Conservation (phyloP, 495 filamentous ascomycete species). For the Chaetomidium leptoderma region DNA sequence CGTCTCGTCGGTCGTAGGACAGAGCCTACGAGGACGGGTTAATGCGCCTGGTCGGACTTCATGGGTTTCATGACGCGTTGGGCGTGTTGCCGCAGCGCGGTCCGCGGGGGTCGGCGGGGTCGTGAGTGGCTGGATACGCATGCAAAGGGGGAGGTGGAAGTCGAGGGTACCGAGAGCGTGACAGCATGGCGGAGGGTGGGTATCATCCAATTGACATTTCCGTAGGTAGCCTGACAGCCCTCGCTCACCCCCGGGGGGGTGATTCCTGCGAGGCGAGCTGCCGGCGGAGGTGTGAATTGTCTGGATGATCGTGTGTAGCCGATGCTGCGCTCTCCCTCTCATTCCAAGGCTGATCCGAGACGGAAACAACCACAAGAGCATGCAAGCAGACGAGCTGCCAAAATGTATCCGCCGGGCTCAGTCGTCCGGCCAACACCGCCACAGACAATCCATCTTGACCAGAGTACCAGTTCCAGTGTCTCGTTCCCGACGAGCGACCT, state of each 20-base stretch:
- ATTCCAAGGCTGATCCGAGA: constrained; percentile 15
- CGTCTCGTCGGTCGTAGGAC: constrained; percentile 57
- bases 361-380: constrained; percentile 15
- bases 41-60: constrained; percentile 65
- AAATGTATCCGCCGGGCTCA: constrained; percentile 12
- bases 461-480: constrained; percentile 58
- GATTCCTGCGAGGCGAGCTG: constrained; percentile 45
- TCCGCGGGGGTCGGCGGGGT: constrained; percentile 30
- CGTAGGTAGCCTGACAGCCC: constrained; percentile 36
- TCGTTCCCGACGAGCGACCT: constrained; percentile 58
- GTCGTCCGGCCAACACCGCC: constrained; percentile 33
- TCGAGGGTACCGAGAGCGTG: constrained; percentile 34
- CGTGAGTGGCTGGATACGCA: constrained; percentile 28
- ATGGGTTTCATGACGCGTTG: constrained; percentile 34
- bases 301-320: constrained; percentile 43
- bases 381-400: constrained; percentile 32
- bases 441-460: constrained; percentile 49
- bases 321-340: constrained; percentile 38
- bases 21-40: constrained; percentile 58
- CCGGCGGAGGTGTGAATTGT: constrained; percentile 19
- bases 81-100: constrained; percentile 42
- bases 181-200: constrained; percentile 31
- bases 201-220: constrained; percentile 34
- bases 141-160: constrained; percentile 15
- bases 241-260: constrained; percentile 39